These are phyloP conservation scores for Batkoa obscura DNA, from an alignment of 371 early-diverging fungal species.

Conservation along the genomic window DNA sequence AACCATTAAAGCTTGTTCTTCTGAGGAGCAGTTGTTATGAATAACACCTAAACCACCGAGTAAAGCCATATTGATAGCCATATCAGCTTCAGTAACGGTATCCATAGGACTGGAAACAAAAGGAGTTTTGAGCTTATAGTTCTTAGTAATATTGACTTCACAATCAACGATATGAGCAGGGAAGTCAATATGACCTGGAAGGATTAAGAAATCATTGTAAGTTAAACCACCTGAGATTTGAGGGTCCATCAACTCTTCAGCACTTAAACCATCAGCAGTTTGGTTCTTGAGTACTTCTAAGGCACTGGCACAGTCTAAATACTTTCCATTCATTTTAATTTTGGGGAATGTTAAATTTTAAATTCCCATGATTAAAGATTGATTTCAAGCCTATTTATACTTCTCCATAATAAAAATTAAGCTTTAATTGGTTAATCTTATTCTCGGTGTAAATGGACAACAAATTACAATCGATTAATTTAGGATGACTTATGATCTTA, in stretches of 20 bases:
- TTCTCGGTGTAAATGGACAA: too few relatives aligned
- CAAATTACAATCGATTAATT: too few relatives aligned
- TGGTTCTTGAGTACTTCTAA: conserved; percentile 15
- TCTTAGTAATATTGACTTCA: conserved; percentile 68
- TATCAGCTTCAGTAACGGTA: conserved; percentile 90
- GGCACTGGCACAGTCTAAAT: conserved; percentile 23
- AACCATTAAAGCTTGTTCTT: conserved; percentile 93
- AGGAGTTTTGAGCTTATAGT: conserved; percentile 74
- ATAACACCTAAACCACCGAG: conserved; percentile 93
- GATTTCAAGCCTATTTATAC: too few relatives aligned
- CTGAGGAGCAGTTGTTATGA: conserved; percentile 89
- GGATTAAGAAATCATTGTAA: conserved; percentile 91
- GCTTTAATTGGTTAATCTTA: too few relatives aligned
- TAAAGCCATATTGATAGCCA: conserved; percentile 93
- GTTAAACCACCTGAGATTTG: conserved; percentile 69
- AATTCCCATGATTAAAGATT: too few relatives aligned
- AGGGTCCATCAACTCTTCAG: conserved; percentile 50
- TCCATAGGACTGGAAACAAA: conserved; percentile 94
- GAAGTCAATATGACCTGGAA: conserved; percentile 91
- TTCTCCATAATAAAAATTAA: too few relatives aligned
- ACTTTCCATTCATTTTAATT: conserved; percentile 6
- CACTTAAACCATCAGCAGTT: conserved; percentile 53
- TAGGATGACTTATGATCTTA: too few relatives aligned
- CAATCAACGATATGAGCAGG: conserved; percentile 55
- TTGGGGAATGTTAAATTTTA: too few relatives aligned